Base-by-base conservation (phyloP, 148 eudicot species). In the Nepenthes gracilis region DNA sequence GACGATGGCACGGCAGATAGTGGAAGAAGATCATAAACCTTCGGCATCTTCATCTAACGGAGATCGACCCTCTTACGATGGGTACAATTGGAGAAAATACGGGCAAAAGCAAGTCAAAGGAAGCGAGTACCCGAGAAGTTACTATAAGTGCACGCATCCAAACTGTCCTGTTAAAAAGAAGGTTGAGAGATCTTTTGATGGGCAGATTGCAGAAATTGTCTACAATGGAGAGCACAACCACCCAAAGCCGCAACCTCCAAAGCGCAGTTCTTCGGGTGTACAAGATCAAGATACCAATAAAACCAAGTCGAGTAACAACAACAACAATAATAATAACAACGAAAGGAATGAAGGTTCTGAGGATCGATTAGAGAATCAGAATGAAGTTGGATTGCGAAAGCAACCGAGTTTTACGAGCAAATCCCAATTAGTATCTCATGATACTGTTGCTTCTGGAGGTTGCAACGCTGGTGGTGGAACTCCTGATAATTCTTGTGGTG, bases 31-130 rank as follows among this genome's bases (percentile, higher is more conserved):
- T 52, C 70, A 64, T 54, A 75, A 68, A 60, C 59, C 64, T 38
- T 51, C 35, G 49, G 47, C 72, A 47, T 59, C 63, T 33, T 35
- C 75, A 52, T 75, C 67, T 37, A 72, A 32, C 13, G 61, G 38
- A 23, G 85, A 88, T 57, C 78, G 78, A 32, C 70, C 78, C 51
- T 76, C 95, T 53, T 82, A 83, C 36, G 96, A 88, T 69, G 95
- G 95, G n/a, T 81, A 88, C 67, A 88, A 80, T 51, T 93, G 98
- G 96, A 74, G 96, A 58, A 93, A 93, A 72, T 93, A 93, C 45
- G 98, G 98, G 35, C 98, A 93, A 67, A 93, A 93, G 70, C 96
- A 88, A 67, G 98, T 93, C 9, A 93, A 93, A 83, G 98, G 98
- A 57, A 93, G 98, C n/a, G 91, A 88, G 62, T 84, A 74, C 45